phyloP scores from a whole-genome alignment of 108 stramenopile species.

The Cylindrotheca fusiformis region DNA sequence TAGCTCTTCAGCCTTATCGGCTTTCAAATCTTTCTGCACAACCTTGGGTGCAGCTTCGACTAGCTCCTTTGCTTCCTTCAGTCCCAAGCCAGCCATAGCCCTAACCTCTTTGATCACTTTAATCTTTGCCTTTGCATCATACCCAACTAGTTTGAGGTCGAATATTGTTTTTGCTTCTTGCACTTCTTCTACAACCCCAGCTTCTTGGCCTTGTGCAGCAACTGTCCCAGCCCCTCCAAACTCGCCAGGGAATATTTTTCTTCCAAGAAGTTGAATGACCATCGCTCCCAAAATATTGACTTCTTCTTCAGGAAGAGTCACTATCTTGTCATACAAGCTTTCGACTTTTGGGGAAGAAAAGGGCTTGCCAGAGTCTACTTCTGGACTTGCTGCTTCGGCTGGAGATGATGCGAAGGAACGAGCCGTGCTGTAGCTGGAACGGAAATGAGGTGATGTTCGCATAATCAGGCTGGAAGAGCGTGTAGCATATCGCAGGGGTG shows the following conservation, averaged over 20 bases:
- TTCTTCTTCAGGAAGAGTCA: constrained; percentile 22
- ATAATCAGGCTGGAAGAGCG: too few species aligned
- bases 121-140: constrained; percentile 92
- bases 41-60: constrained; percentile 85
- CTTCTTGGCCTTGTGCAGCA: constrained; percentile 33
- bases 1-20: constrained; percentile 84
- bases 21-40: constrained; percentile 72
- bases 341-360: constrained; percentile 38
- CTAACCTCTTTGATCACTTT: constrained; percentile 96
- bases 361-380: too few species aligned
- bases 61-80: constrained; percentile 95
- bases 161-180: constrained; percentile 70
- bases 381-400: too few species aligned
- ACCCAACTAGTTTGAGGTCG: constrained; percentile 83
- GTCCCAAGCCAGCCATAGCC: constrained; percentile 79
- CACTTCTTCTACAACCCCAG: constrained; percentile 38
- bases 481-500: too few species aligned
- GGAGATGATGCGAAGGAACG: too few species aligned
- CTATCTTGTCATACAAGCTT: constrained; percentile 21
- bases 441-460: too few species aligned
- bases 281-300: constrained; percentile 28
- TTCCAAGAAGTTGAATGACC: constrained; percentile 23
- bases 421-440: too few species aligned
- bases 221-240: constrained; percentile 37
- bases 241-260: constrained; percentile 30